Evolutionary conservation across 2,329 filamentous ascomycete genomes (phyloP), one percentile per base, ranked within the genome.

Genomic region (Coniella vitis): DNA sequence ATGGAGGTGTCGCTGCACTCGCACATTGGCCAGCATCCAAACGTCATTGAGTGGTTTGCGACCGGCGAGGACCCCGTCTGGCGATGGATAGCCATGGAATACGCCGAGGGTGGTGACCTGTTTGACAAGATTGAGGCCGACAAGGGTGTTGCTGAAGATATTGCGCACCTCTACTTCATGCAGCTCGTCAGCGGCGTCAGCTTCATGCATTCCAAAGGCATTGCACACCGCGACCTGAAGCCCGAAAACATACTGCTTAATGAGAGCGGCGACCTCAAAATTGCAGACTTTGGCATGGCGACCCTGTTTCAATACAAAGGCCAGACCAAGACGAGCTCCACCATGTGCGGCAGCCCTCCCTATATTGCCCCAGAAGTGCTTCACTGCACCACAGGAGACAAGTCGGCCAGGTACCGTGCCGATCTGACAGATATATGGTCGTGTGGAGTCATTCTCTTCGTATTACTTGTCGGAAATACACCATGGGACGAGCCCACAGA

Each of bases 111-210:
- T 37, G 93, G 93, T 10, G 93, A 98, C 64, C 75, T 98, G 7
- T 98, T 98, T 66, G 93, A 98, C 80, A 98, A 98, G 73, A 97
- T 98, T 59, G 94, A 98, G 69, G 90, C 93, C 16, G 93, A 98
- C 65, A 87, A 91, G 38, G 93, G 93, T 41, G 89, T 97, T n/a
- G 81, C 85, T 7, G 83, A 95, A 65, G 88, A 97, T 63, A 89
- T 98, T 62, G 91, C 93, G 31, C 94, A 98, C 64, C 81, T 96
- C 54, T 98, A 97, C 71, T 98, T 98, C 65, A 79, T 84, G 3
- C 93, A 98, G 69, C 78, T 98, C 54, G 79, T 97, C 58, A 83
- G 83, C 62, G 93, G 91, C 8, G 87, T 97, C 54, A 85, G 85
- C 61, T 98, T 90, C 69, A 94, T 97, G 79, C 93, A 98, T 69